A percentile compares a stretch with the other conserved stretches of the same genome.
Evolutionary conservation across 139 green algal genomes (phyloP).

Genomic region (Chlamydomonas sp.): DNA sequence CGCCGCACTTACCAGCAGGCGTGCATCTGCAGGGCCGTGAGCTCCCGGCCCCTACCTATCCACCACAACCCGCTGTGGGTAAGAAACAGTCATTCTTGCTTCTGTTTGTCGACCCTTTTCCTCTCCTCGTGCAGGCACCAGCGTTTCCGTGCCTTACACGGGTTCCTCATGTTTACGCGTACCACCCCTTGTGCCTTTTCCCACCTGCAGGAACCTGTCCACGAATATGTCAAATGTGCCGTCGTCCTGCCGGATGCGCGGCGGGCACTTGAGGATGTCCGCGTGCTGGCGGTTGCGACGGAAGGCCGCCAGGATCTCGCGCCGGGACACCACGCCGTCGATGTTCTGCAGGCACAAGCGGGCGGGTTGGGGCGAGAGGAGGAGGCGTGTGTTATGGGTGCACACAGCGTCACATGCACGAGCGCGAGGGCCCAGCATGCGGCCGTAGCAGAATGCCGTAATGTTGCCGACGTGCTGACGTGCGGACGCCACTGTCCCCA

Average conservation of each 20-base stretch:
- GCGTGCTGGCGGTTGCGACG: slow-evolving; percentile 60
- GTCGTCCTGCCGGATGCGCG: slow-evolving; percentile 45
- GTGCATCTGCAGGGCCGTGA: not conserved
- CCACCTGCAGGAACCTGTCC: slow-evolving; percentile 41
- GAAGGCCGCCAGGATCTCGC: slow-evolving; percentile 62
- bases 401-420: not conserved
- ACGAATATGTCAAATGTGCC: slow-evolving; percentile 56
- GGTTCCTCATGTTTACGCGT: not conserved
- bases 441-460: no score
- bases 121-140: not conserved
- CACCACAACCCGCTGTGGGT: not conserved
- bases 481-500: no score
- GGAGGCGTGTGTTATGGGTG: not conserved
- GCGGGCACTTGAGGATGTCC: slow-evolving; percentile 51
- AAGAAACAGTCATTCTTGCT: not conserved
- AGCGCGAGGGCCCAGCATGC: no score
- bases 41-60: not conserved
- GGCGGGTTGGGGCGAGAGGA: not conserved
- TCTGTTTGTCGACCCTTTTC: not conserved
- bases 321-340: slow-evolving; percentile 43
- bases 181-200: not conserved
- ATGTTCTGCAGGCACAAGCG: not conserved
- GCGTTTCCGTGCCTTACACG: no score
- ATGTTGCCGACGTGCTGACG: no score
- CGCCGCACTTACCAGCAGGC: not conserved